Conservation (phyloP, 2,329 filamentous ascomycete species). For the Ascomycota sp. region DNA sequence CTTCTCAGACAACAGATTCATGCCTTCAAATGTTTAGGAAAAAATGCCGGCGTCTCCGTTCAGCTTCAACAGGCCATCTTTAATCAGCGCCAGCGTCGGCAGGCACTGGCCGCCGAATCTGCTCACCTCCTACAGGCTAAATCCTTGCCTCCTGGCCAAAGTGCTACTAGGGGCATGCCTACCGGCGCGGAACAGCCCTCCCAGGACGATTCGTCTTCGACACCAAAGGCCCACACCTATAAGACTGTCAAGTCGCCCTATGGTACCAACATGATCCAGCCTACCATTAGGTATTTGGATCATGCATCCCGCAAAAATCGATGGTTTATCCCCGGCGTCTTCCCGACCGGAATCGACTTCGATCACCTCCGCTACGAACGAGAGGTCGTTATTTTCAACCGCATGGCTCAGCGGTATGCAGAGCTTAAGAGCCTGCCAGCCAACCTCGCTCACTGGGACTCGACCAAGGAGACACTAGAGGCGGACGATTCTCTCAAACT, state of each 20-base stretch:
- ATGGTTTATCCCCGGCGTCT: constrained; percentile 63
- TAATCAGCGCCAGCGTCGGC: constrained; percentile 44
- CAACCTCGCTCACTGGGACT: constrained; percentile 74
- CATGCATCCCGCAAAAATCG: constrained; percentile 57
- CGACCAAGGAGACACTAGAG: constrained; percentile 40
- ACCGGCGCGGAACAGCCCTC: constrained; percentile 13
- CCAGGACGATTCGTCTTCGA: constrained; percentile 11
- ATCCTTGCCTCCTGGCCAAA: constrained; percentile 10
- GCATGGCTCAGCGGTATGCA: constrained; percentile 61
- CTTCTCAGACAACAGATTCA: constrained; percentile 68
- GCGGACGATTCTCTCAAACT: constrained; percentile 67
- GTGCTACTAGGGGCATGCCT: constrained; percentile 14
- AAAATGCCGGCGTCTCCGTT: constrained; percentile 61
- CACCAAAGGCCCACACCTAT: constrained; percentile 29
- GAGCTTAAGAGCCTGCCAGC: constrained; percentile 68
- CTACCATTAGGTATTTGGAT: constrained; percentile 53
- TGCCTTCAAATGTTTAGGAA: constrained; percentile 75
- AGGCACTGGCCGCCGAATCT: constrained; percentile 26
- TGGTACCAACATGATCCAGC: constrained; percentile 26
- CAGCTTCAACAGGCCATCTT: constrained; percentile 69
- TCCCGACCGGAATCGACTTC: constrained; percentile 72
- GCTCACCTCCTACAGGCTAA: constrained; percentile 16
- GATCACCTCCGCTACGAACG: constrained; percentile 70
- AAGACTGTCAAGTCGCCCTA: constrained; percentile 60
- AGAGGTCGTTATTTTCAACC: constrained; percentile 73